Evolutionary conservation across 176 grass and related monocot species (phyloP).

Genomic region (Lolium multiflorum): DNA sequence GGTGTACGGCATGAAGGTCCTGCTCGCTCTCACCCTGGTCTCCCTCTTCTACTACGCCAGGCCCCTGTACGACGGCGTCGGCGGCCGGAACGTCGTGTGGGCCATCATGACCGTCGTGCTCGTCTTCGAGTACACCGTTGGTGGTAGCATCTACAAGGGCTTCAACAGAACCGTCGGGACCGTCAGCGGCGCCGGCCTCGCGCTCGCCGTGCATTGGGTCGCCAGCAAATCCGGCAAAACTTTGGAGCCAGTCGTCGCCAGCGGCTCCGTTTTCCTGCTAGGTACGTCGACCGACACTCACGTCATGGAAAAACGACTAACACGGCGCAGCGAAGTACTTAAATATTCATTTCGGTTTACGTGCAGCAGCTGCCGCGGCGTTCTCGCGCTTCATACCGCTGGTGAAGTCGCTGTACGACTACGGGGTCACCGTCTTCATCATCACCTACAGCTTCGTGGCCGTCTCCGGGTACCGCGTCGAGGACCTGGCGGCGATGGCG

Average conservation of each 20-base stretch:
- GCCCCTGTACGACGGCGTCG: constrained; percentile 65
- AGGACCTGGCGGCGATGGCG: constrained; percentile 60
- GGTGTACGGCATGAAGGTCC: constrained; percentile 65
- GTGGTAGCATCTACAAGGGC: constrained; percentile 92
- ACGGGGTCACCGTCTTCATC: constrained; percentile 93
- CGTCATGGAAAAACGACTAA: background rate
- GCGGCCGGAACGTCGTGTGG: constrained; percentile 59
- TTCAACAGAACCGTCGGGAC: constrained; percentile 78
- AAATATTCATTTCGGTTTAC: background rate
- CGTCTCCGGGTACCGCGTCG: constrained; percentile 87
- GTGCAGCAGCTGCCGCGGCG: constrained; percentile 76
- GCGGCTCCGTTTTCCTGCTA: constrained; percentile 74
- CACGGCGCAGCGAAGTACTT: background rate
- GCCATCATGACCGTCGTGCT: constrained; percentile 71
- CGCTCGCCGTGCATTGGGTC: constrained; percentile 74
- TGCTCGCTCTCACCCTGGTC: constrained; percentile 63
- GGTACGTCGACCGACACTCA: constrained; percentile 39
- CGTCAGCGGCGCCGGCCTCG: constrained; percentile 63
- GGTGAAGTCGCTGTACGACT: constrained; percentile 81
- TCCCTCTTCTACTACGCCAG: constrained; percentile 69
- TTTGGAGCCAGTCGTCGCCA: constrained; percentile 68
- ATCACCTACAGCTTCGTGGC: constrained; percentile 88
- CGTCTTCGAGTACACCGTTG: constrained; percentile 83
- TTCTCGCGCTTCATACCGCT: constrained; percentile 87
- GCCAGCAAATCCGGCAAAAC: constrained; percentile 66